These are phyloP conservation scores for Lojkania enalia DNA, from an alignment of 2,329 filamentous ascomycete species.

Conservation along the genomic window DNA sequence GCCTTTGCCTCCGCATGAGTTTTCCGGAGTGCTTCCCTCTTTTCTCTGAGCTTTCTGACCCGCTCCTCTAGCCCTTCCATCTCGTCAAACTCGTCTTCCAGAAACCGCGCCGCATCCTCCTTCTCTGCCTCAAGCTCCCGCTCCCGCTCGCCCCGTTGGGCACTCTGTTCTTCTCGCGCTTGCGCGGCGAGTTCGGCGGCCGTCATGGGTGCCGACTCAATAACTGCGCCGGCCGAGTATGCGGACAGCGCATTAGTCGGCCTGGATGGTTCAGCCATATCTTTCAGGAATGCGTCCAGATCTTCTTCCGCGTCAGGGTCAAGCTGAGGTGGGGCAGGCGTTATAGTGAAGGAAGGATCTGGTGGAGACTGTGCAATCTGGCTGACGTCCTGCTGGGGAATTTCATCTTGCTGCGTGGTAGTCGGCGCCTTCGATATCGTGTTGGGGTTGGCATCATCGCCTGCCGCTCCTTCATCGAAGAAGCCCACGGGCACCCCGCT, in stretches of 20 bases:
- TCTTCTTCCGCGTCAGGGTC: conserved; percentile 36
- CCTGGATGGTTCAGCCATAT: conserved; percentile 78
- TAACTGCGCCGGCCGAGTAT: conserved; percentile 43
- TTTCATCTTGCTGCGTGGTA: not conserved
- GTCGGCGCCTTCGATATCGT: conserved; percentile 5
- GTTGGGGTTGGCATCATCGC: conserved; percentile 15
- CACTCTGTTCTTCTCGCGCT: conserved; percentile 49
- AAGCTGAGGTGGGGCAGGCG: conserved; percentile 15
- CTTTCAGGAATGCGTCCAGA: conserved; percentile 59
- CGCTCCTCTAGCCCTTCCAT: conserved; percentile 54
- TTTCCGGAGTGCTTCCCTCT: conserved; percentile 48
- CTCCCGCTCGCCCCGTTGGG: conserved; percentile 47
- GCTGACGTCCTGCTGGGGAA: conserved; percentile 3
- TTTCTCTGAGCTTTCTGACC: conserved; percentile 50
- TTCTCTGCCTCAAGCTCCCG: conserved; percentile 53
- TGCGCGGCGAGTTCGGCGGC: conserved; percentile 52
- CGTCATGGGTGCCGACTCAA: conserved; percentile 52
- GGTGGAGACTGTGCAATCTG: not conserved
- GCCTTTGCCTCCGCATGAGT: conserved; percentile 18
- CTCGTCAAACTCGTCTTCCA: conserved; percentile 55
- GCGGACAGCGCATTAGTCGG: conserved; percentile 66
- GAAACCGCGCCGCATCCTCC: conserved; percentile 50
- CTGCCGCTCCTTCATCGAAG: conserved; percentile 33
- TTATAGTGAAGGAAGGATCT: not conserved
- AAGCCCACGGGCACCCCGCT: conserved; percentile 40